Evolutionary conservation across 768 basidiomycete species (phyloP), one percentile per base, ranked within the genome.

Genomic region (Favolaschia claudopus): DNA sequence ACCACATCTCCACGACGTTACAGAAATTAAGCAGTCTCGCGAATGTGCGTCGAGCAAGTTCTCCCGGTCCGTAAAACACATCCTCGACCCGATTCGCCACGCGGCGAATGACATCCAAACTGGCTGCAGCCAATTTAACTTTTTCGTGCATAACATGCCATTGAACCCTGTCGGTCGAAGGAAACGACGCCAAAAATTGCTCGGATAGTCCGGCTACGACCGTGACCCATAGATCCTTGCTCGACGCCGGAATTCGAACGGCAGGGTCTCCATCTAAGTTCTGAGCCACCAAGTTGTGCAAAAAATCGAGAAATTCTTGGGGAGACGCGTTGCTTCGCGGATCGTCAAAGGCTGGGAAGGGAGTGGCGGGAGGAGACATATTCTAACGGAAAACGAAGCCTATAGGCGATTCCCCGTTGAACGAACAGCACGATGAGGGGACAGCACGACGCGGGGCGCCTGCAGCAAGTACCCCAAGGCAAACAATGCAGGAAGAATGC

Each of bases 61-160:
- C 75, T 9, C 77, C 75, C 10, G 79, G 72, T 22, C 76, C 76
- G 36, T 72, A 70, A 66, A 82, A 87, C n/a, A 89, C 72, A 9
- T 76, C 77, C 47, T 84, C 81, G 13, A 84, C 80, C 34, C 78
- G 77, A 59, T 69, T 72, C n/a, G 83, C 80, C 24, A 82, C 78
- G 55, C 79, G 77, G 60, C 78, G 75, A 55, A 90, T 76, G 45
- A 89, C 75, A 24, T 85, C 81, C 40, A 90, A 72, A 6, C 84
- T 80, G 13, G 80, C 70, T 37, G 85, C 82, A 5, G 82, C 81
- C 62, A 89, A 74, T 52, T 75, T 78, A 53, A 86, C 76, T 63
- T 84, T 86, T 66, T 89, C 87, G 63, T 84, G 79, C 63, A 85
- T 77, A 12, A 79, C 77, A 37, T 74, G 75, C 84, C 87, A 90